Base-by-base conservation (phyloP, 345 rosid species). In the Firmiana major region DNA sequence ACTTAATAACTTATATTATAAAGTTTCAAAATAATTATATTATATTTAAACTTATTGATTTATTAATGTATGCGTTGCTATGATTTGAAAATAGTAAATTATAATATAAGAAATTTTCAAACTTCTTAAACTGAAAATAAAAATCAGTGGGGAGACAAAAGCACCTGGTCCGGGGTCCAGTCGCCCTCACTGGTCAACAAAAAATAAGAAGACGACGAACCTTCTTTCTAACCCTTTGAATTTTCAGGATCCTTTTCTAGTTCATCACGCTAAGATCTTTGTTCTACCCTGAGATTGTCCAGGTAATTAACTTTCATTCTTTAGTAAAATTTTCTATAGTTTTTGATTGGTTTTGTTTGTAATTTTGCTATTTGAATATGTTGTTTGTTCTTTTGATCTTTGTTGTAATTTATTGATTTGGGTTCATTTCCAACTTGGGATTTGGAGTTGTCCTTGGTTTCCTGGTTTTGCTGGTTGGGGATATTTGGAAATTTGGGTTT, bases 351-450 rank as follows among this genome's bases (percentile, higher is more conserved):
- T 17, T 70, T 51, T 71, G 17, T 19, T 71, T 70, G 36, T 26
- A 16, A 46, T 31, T 51, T 71, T 71, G 45, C 45, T 31, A n/a
- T 51, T 31, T 12, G 24, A 16, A 13, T 49, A 15, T 15, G 22
- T 7, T 46, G 21, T 68, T 24, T 28, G 38, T 69, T 69, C 13
- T 48, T 8, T 71, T 43, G 43, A 70, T 28, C 26, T 71, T 51
- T 53, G 2, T 17, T 71, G 6, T 51, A 51, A 51, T 71, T 51
- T 53, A 19, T 5, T 51, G 5, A 51, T 28, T 71, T 71, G 45
- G 26, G 45, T 71, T 71, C 16, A 51, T 19, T 69, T 71, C 60
- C 8, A 51, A n/a, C 46, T 71, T 71, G 62, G 74, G 28, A 31
- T 31, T 51, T 53, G 45, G 46, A 34, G n/a, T 51, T 17, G 48